Base-by-base conservation (phyloP, 2,329 filamentous ascomycete genomes). In the Bipolaris victoriae region DNA sequence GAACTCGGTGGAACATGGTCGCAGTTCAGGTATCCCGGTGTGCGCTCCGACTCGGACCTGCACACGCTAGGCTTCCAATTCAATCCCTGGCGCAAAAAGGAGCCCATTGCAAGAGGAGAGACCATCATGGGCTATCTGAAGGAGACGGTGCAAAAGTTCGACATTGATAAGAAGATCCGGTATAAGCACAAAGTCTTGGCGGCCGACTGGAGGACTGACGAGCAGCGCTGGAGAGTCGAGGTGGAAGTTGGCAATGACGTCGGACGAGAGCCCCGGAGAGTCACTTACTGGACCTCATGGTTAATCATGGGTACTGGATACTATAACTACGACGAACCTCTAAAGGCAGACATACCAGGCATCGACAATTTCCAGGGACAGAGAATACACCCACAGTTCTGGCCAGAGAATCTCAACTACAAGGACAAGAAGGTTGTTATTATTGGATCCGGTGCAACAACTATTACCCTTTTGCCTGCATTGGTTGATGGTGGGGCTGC, bases 371-470 rank as follows among this genome's bases (percentile, higher is more conserved):
- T 92, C 78, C 73, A 82, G 53, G 89, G 89, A 31, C 73, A 80
- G 37, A 77, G 86, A 13, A 79, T 90, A 1, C 89, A 91, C 60
- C 89, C 90, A 1, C 89, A 92, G 65, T 91, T 90, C 76, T 94
- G 90, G 90, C 89, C 89, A 0, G 79, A 88, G 54, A 81, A 87
- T 46, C 77, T 90, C 37, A 84, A 90, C 66, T 89, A 89, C 71
- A 76, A 80, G 5, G 80, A 81, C 72, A 91, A 92, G 75, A 84
- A 85, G 43, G 80, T 94, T 20, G 83, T 91, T 41, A 81, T 94
- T 56, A 85, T 95, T 60, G 91, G 91, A 15, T 89, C 85, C 15
- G 92, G 92, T 7, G 91, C 91, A 2, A 96, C 92, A 0, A 89
- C 91, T 6, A 78, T 94, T 47, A 95, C 91, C 0, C 81, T 96